These are phyloP conservation scores for Multifurca ochricompacta DNA, from an alignment of 768 basidiomycete genomes.

Conservation along the genomic window DNA sequence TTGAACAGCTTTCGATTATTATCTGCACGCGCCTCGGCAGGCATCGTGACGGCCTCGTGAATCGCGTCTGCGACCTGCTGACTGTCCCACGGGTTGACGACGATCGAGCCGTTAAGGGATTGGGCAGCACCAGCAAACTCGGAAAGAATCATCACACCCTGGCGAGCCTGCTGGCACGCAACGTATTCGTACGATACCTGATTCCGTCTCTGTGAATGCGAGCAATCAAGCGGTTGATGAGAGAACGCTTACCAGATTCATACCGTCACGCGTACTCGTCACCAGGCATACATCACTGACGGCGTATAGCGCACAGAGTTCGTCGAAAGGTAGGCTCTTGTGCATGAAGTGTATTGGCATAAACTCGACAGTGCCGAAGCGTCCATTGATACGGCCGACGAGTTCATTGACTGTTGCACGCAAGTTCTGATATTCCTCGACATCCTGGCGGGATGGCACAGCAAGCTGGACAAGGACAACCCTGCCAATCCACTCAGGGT, in stretches of 20 bases:
- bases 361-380: conserved; percentile 98
- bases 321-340: conserved; percentile 87
- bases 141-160: conserved; percentile 96
- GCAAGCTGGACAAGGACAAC: conserved; percentile 96
- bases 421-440: conserved; percentile 98
- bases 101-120: conserved; percentile 88
- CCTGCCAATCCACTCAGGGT: conserved; percentile 99
- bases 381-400: conserved; percentile 96
- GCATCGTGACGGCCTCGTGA: conserved; percentile 89
- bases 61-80: conserved; percentile 98
- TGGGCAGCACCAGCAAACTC: conserved; percentile 98
- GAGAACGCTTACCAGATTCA: conserved; percentile 81
- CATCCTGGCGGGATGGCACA: conserved; percentile 95
- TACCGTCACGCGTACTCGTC: conserved; percentile 92
- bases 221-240: conserved; percentile 24
- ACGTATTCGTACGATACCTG: conserved; percentile 99
- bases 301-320: conserved; percentile 95
- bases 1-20: conserved; percentile 95
- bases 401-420: conserved; percentile 95
- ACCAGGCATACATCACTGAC: conserved; percentile 95
- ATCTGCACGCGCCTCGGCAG: conserved; percentile 69
- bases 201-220: background rate
- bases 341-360: conserved; percentile 99
- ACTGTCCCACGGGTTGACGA: conserved; percentile 99
- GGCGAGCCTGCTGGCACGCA: conserved; percentile 85